Base-by-base conservation (phyloP, 192 early-diverging fungal genomes). In the Borealophlyctis nickersoniae region DNA sequence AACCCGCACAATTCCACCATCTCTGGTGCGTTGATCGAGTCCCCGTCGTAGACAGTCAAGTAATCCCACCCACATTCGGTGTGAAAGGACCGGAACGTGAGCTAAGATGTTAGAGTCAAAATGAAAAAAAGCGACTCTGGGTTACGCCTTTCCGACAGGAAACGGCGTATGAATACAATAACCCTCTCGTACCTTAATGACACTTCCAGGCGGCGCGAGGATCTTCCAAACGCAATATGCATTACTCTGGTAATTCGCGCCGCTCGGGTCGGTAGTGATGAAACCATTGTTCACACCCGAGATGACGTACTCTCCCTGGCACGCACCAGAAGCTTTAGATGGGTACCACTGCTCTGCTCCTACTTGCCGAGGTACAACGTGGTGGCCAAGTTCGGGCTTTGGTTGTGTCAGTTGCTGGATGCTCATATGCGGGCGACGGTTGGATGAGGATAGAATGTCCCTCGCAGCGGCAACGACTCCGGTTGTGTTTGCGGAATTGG, bases 1-100 rank as follows among this genome's bases (percentile, higher is more conserved):
- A 50, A 58, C 23, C 74, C 74, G 35, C 74, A 76, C 26, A 76
- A 52, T 14, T 48, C 19, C 1, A 36, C 74, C 13, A 70, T 55
- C 9, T 50, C 49, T 3, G 50, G 62, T 29, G 3, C 32, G 16
- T 50, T n/a, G 28, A n/a, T 16, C 2, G 35, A 19, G 34, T 64
- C 62, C 32, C 66, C 66, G 50, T 69, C 67, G 36, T 56, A 62
- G 26, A 69, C 57, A 9, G 36, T 36, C 5, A 69, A 52, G 24
- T 33, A 69, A 51, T 69, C 67, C 60, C 60, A 69, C 39, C 39
- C 39, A 45, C 39, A 45, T 45, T 45, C 39, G 39, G 39, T 45
- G 7, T 45, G 39, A 19, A 45, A 45, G 39, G 7, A 45, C 7
- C 19, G 7, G 39, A 45, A 45, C 39, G 39, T 45, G 9, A 45